Evolutionary conservation across 345 rosid genomes (phyloP).

Genomic region (Eucalyptus cladocalyx): DNA sequence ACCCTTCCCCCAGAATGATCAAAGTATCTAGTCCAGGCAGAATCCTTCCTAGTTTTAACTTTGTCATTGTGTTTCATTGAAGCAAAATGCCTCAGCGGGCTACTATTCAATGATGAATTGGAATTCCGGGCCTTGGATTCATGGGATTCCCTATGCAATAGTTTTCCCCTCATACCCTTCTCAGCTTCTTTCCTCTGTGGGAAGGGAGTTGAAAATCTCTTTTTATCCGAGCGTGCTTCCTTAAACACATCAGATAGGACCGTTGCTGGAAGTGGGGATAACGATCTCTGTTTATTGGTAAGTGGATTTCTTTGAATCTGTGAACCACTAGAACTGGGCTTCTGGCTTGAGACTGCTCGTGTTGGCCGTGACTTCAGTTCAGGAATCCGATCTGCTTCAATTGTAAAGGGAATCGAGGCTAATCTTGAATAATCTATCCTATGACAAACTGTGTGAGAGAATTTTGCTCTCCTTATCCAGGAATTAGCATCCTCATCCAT

Average conservation of each 20-base stretch:
- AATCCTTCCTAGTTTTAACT: constrained; percentile 45
- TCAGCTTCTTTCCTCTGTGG: constrained; percentile 42
- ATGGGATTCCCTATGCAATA: constrained; percentile 16
- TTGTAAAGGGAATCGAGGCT: constrained; percentile 25
- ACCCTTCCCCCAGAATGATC: constrained; percentile 79
- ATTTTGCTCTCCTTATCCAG: constrained; percentile 89
- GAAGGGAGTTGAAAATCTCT: constrained; percentile 85
- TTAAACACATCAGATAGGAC: constrained; percentile 60
- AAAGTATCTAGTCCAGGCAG: constrained; percentile 78
- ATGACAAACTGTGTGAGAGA: constrained; percentile 76
- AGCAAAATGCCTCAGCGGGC: constrained; percentile 51
- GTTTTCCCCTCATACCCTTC: constrained; percentile 23
- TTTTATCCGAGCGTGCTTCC: constrained; percentile 66
- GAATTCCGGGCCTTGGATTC: constrained; percentile 19
- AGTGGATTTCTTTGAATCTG: constrained; percentile 34
- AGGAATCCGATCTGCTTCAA: constrained; percentile 17
- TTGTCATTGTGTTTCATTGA: constrained; percentile 47
- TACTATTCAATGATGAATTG: constrained; percentile 12
- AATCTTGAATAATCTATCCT: constrained; percentile 58
- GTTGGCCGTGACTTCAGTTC: constrained; percentile 35
- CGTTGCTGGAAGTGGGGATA: constrained; percentile 66
- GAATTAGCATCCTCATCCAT: constrained; percentile 75
- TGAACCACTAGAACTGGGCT: constrained; percentile 9
- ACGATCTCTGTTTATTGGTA: constrained; percentile 61
- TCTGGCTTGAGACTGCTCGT: constrained; percentile 1